Base-by-base conservation (phyloP, 306 rosid genomes). In the Rosa persica region DNA sequence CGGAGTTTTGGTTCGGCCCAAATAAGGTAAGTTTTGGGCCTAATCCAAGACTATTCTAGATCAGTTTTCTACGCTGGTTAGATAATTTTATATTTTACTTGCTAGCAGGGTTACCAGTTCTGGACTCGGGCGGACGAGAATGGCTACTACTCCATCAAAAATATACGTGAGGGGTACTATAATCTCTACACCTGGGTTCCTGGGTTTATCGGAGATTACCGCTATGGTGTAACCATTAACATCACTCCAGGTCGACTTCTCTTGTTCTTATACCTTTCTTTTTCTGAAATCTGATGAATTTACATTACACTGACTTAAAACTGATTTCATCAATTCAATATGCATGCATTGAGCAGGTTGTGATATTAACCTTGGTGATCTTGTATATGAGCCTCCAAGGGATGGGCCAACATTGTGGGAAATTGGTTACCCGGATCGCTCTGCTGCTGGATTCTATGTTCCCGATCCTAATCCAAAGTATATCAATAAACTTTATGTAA, bases 341-440 rank as follows among this genome's bases (percentile, higher is more conserved):
- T n/a, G n/a, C n/a, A n/a, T n/a, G n/a, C n/a, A n/a, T 3, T 42
- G 79, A 58, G 66, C 84, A 93, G 97, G 92, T 36, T 20, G 81
- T 77, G 85, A 81, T 22, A 88, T 87, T 67, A 86, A 88, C n/a
- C 61, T 88, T 22, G 98, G 95, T 61, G 89, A 88, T 52, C 78
- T 92, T 75, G 88, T 88, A 3, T 91, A 85, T 75, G 89, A 92
- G 30, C 93, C 97, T 9, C 97, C 89, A 54, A 89, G 98, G 88
- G 90, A 86, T 76, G 98, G 97, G 4, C 91, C 95, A 25, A 95
- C 98, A 25, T 47, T 91, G 51, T 95, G 98, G 98, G 98, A 95
- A 90, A 95, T 95, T 60, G 98, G 97, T 58, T 76, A 86, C 42
- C 98, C 98, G 8, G 93, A 95, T 81, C 97, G 98, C 27, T 76